Base-by-base conservation (phyloP, 2,329 filamentous ascomycete genomes). In the Colletotrichum cordylinicola region DNA sequence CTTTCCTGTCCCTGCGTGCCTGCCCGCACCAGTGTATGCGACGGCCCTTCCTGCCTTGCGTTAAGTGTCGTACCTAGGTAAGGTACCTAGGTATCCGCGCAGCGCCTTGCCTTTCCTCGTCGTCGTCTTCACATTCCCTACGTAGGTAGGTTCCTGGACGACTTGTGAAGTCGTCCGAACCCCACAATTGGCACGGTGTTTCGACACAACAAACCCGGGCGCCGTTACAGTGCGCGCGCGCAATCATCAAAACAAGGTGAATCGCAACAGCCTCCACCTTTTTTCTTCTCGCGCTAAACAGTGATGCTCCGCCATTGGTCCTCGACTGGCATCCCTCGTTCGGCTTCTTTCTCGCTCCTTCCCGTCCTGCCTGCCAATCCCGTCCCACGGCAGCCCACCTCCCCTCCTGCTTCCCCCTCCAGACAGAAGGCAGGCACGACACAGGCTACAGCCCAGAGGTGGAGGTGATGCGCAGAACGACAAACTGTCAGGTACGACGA, bases 151-250 rank as follows among this genome's bases (percentile, higher is more conserved):
- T 27, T 27, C 4, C 24, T 27, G 24, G 24, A 27, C n/a, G 6
- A n/a, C n/a, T 35, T 52, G 43, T 52, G 43, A 52, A 33, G 67
- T 70, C 35, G 29, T 33, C 24, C 3, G 2, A 24, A 13, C 37
- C 37, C 35, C 70, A 67, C 70, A 24, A 27, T n/a, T 61, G 13
- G 37, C 67, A 71, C 48, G 48, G 60, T 74, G 67, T 65, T 70
- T 65, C 27, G 18, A 55, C 72, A 35, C 29, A 16, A 31, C 60
- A 48, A 37, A 61, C 52, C 1, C 4, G 52, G 10, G 68, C 16
- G 2, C 8, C 6, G 31, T 13, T 55, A 75, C 72, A 67, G 68
- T 72, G 72, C 61, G 72, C 62, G 72, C 61, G 72, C 62, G 31
- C 10, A 52, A 21, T 52, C 43, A 39, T n/a, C 52, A 39, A 31